Percentiles rank a stretch among this genome's conserved stretches.
Conservation (phyloP, 2,329 filamentous ascomycete species). For the Piedraia hortae region DNA sequence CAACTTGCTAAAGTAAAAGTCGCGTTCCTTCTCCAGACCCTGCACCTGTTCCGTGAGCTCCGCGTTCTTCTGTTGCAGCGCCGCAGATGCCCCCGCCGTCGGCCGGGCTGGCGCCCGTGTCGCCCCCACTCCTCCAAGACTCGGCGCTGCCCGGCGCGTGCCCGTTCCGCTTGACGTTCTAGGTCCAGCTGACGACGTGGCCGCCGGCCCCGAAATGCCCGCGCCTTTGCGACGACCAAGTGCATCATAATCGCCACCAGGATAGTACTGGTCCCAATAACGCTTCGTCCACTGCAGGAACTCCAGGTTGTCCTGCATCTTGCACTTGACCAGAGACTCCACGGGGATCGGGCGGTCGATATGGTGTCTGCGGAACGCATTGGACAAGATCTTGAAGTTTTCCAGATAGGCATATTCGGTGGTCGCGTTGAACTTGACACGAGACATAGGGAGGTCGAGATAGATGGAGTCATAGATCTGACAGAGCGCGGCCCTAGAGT, state of each 20-base stretch:
- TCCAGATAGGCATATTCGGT: constrained; percentile 91
- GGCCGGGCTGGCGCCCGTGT: constrained; percentile 19
- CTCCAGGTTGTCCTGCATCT: constrained; percentile 99
- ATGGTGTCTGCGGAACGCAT: constrained; percentile 58
- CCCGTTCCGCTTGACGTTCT: constrained; percentile 30
- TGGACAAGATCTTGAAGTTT: constrained; percentile 94
- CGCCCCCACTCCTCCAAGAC: constrained; percentile 22
- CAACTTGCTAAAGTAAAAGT: constrained; percentile 98
- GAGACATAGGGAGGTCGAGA: constrained; percentile 76
- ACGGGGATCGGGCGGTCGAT: constrained; percentile 80
- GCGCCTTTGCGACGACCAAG: constrained; percentile 58
- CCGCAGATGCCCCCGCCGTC: constrained; percentile 27
- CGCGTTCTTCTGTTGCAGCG: constrained; percentile 58
- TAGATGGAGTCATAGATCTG: constrained; percentile 98
- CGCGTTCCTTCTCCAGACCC: constrained; percentile 79
- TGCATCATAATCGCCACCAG: constrained; percentile 89
- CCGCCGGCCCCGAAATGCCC: constrained; percentile 21
- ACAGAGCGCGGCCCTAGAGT: constrained; percentile 59
- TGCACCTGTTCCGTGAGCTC: constrained; percentile 86
- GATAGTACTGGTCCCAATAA: constrained; percentile 96
- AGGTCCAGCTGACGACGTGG: constrained; percentile 17
- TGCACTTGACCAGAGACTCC: constrained; percentile 77
- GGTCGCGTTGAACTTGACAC: constrained; percentile 96
- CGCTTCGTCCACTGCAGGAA: constrained; percentile 92
- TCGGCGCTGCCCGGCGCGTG: constrained; percentile 10